Percentiles rank a stretch among this genome's conserved stretches.
Evolutionary conservation across 2,329 filamentous ascomycete genomes (phyloP).

Genomic region (Lachnellula arida): DNA sequence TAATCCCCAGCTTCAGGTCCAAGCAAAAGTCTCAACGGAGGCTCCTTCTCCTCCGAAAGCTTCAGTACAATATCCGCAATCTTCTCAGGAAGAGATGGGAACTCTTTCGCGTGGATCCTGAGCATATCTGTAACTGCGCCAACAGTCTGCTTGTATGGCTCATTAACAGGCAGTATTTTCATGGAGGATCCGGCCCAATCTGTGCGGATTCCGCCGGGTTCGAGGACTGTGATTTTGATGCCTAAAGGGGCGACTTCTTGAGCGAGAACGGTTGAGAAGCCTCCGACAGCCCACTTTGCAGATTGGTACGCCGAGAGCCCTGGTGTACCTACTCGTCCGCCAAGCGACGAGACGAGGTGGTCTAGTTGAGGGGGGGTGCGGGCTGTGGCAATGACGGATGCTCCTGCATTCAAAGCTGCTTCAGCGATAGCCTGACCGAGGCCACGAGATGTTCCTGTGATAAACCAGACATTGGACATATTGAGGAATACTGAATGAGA

Average conservation of each 20-base stretch:
- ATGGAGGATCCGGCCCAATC: conserved; percentile 34
- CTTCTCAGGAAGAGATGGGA: conserved; percentile 31
- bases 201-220: conserved; percentile 38
- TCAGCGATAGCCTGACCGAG: conserved; percentile 39
- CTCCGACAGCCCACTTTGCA: conserved; percentile 37
- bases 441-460: conserved; percentile 46
- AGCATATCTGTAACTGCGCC: conserved; percentile 32
- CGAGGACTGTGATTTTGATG: conserved; percentile 35
- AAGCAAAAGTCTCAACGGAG: conserved; percentile 32
- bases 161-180: conserved; percentile 25
- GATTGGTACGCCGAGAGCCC: conserved; percentile 36
- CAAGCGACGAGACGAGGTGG: conserved; percentile 34
- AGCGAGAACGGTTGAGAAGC: conserved; percentile 33
- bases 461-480: conserved; percentile 37
- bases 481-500: background rate
- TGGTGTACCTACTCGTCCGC: conserved; percentile 31
- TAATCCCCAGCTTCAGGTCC: conserved; percentile 25
- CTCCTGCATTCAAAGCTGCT: conserved; percentile 36
- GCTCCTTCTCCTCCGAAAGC: conserved; percentile 26
- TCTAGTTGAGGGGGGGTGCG: conserved; percentile 35
- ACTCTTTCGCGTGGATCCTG: conserved; percentile 33
- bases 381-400: conserved; percentile 42
- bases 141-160: conserved; percentile 36
- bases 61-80: conserved; percentile 30
- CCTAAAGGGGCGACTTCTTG: conserved; percentile 32